Evolutionary conservation across 2,329 filamentous ascomycete genomes (phyloP), one percentile per base, ranked within the genome.

Genomic region (Diaporthe capsici): DNA sequence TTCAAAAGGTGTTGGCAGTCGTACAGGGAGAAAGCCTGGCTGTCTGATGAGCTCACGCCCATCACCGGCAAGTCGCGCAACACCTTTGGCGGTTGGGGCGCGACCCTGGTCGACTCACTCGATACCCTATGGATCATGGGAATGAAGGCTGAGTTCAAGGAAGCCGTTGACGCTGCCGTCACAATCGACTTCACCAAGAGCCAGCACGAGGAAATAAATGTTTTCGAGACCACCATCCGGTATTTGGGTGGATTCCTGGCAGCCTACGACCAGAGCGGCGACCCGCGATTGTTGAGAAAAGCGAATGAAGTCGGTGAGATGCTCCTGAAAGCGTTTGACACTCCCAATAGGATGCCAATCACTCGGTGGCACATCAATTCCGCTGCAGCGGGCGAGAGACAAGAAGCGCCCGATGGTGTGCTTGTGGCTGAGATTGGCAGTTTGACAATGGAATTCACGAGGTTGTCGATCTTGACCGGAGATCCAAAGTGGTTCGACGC

Each of bases 241-340:
- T 76, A 77, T 25, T 47, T 77, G n/a, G 76, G 76, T 28, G 76
- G 76, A 10, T 74, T 77, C 22, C 53, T 77, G 13, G 65, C 67
- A 8, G 76, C 76, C 25, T 77, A 76, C 28, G 76, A 77, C 61
- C 67, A 71, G 25, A 84, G 83, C 44, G 80, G 81, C 4, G 82
- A 85, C 39, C 78, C 77, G 37, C 70, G 79, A 44, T 77, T 87
- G 10, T 78, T 86, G 15, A 79, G 81, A n/a, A 86, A 86, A 74
- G 83, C 84, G 8, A 78, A 81, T 10, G 84, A 86, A 76, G 79
- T 86, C 1, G 85, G 84, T 15, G 84, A 86, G 65, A 83, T 86
- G 81, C 78, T 83, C 15, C 81, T 82, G 53, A 79, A 78, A 34
- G 79, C 80, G 3, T 83, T 83, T 57, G 81, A 83, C 65, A 83